These are phyloP conservation scores for Phyllosticta capitalensis DNA, from an alignment of 2,329 filamentous ascomycete genomes.

Conservation along the genomic window DNA sequence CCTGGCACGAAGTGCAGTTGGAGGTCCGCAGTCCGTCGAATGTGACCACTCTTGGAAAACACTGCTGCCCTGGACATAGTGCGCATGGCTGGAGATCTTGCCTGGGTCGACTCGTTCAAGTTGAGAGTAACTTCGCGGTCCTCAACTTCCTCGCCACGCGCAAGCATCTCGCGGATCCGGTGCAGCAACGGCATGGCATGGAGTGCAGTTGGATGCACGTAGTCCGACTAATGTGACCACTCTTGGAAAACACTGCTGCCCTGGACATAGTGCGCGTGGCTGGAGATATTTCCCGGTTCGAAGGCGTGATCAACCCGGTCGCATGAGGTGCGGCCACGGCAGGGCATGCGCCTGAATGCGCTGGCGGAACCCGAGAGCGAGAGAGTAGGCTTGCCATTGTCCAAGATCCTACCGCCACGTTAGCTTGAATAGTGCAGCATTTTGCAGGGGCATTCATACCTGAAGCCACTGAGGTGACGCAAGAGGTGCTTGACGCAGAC, in stretches of 20 bases:
- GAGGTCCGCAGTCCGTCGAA: slow-evolving; percentile 54
- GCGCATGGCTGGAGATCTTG: slow-evolving; percentile 47
- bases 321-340: slow-evolving; percentile 50
- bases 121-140: too few relatives aligned
- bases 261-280: slow-evolving; percentile 58
- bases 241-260: slow-evolving; percentile 58
- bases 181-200: too few relatives aligned
- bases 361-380: slow-evolving; percentile 38
- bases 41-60: slow-evolving; percentile 53
- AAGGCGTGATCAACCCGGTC: slow-evolving; percentile 61
- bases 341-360: slow-evolving; percentile 63
- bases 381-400: too few relatives aligned
- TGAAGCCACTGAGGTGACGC: too few relatives aligned
- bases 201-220: slow-evolving; percentile 57
- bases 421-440: too few relatives aligned
- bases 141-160: too few relatives aligned
- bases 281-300: slow-evolving; percentile 44
- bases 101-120: slow-evolving; percentile 55
- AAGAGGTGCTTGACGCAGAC: too few relatives aligned
- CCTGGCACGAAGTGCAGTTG: slow-evolving; percentile 60
- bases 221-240: slow-evolving; percentile 53
- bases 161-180: too few relatives aligned
- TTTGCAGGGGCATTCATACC: too few relatives aligned
- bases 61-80: slow-evolving; percentile 59
- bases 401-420: too few relatives aligned